Evolutionary conservation across 176 grass and related monocot genomes (phyloP), one percentile per base, ranked within the genome.

Genomic region (Pharus latifolius): DNA sequence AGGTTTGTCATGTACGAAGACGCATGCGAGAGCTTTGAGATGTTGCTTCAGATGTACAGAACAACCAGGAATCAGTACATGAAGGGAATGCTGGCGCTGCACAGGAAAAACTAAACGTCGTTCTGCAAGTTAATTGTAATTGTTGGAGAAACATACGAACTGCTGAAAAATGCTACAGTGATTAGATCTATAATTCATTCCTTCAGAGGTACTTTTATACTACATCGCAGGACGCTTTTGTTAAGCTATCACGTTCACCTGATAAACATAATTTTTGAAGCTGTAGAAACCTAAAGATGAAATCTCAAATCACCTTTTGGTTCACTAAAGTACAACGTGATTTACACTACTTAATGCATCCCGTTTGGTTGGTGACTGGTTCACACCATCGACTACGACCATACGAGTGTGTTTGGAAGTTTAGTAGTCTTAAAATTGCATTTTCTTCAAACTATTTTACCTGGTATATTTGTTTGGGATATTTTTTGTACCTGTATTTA

Each of bases 21-120:
- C 16, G 73, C 76, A 0, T 49, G 95, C 60, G 6, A 69, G 14
- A 65, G 27, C 28, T 88, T 86, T n/a, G 54, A 68, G 7, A 19
- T 16, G 15, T 26, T 81, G 85, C 75, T 99, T 22, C 51, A 51
- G 20, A 77, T 84, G 73, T 94, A 99, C 8, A 82, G 79, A 59
- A 50, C 55, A 43, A 55, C 63, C 40, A 88, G 90, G 65, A 88
- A 47, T 13, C 90, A 74, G 50, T 94, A 94, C 69, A 83, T 46
- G 84, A 79, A 53, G 68, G 90, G 95, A 48, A 98, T 91, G 87
- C 20, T 91, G 29, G 76, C 63, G 37, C 67, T 98, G 41, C 84
- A 93, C 64, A 64, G 82, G 20, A 80, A 34, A 49, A 60, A 45
- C 46, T 72, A 48, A 63, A 55, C 24, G 40, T 34, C 29, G n/a